Conservation (phyloP, 1,284 basidiomycete genomes). For the Leccinum brunneo-olivaceum region DNA sequence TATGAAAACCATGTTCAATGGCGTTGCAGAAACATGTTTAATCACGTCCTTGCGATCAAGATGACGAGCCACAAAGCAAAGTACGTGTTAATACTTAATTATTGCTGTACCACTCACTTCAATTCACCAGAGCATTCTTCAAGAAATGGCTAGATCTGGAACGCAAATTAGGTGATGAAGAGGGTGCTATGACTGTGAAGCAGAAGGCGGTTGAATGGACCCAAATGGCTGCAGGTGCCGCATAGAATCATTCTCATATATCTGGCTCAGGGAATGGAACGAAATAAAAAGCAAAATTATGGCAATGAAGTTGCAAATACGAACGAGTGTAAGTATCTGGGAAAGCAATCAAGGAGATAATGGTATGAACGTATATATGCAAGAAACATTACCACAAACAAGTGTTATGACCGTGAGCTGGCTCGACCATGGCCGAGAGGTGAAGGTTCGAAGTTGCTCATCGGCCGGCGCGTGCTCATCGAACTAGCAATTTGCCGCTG, state of each 20-base stretch:
- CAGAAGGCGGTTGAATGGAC: constrained; percentile 87
- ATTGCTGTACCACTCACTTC: constrained; percentile 6
- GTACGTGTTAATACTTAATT: constrained; percentile 37
- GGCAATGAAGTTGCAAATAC: constrained; percentile 41
- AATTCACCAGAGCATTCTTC: constrained; percentile 68
- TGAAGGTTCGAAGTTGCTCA: constrained; percentile 63
- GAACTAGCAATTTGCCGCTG: constrained; percentile 72
- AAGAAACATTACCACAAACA: constrained; percentile 28
- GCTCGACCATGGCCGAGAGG: constrained; percentile 48
- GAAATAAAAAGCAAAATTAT: constrained; percentile 16
- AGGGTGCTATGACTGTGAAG: constrained; percentile 79
- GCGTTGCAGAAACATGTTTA: constrained; percentile 66
- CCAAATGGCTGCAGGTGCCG: constrained; percentile 41
- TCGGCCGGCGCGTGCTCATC: constrained; percentile 61
- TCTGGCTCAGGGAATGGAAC: constrained; percentile 20
- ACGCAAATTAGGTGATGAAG: constrained; percentile 79
- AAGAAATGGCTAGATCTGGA: constrained; percentile 97
- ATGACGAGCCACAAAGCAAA: constrained; percentile 94
- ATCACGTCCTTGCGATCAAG: constrained; percentile 75
- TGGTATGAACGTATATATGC: constrained; percentile 53
- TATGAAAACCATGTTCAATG: constrained; percentile 9
- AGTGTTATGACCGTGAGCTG: constrained; percentile 59
- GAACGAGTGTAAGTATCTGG: constrained; percentile 43
- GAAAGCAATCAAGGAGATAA: constrained; percentile 33
- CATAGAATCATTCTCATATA: constrained; percentile 31